Evolutionary conservation across 2,329 filamentous ascomycete species (phyloP).

Genomic region (Talaromyces funiculosus): DNA sequence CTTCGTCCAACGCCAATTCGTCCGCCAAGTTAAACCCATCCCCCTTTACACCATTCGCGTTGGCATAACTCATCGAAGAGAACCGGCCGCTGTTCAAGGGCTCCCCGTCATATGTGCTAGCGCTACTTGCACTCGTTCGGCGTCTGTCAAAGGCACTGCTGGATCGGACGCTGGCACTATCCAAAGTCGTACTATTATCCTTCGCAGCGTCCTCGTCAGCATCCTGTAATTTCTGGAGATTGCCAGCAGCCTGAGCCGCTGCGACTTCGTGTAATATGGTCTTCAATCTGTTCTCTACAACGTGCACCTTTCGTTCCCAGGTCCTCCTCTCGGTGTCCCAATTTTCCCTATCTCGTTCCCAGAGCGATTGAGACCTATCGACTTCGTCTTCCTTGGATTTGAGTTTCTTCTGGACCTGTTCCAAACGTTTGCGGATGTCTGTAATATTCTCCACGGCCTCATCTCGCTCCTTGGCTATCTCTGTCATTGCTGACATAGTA

Average conservation of each 20-base stretch:
- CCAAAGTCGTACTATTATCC: constrained; percentile 55
- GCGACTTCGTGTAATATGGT: constrained; percentile 77
- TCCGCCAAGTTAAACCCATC: constrained; percentile 78
- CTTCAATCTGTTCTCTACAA: constrained; percentile 83
- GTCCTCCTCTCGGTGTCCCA: constrained; percentile 82
- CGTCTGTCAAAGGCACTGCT: constrained; percentile 61
- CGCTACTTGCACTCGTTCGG: constrained; percentile 50
- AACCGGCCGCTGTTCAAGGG: constrained; percentile 57
- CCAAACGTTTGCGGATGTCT: constrained; percentile 72
- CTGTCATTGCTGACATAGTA: constrained; percentile 75
- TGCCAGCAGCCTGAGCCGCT: constrained; percentile 30
- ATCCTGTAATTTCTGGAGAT: constrained; percentile 38
- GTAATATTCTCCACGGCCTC: constrained; percentile 66
- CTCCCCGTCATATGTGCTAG: constrained; percentile 46
- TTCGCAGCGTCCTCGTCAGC: constrained; percentile 47
- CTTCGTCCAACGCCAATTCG: constrained; percentile 80
- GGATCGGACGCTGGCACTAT: constrained; percentile 67
- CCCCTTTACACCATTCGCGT: constrained; percentile 50
- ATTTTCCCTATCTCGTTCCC: constrained; percentile 73
- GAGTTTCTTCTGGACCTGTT: constrained; percentile 69
- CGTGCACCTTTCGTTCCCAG: constrained; percentile 76
- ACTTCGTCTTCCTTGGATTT: constrained; percentile 78
- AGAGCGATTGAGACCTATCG: constrained; percentile 69
- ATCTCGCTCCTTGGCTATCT: constrained; percentile 79
- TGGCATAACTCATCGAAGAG: constrained; percentile 60